Percentiles rank a stretch among this genome's conserved stretches.
These are phyloP conservation scores for Solioccasus polychromus DNA, from an alignment of 768 basidiomycete species.

Conservation along the genomic window DNA sequence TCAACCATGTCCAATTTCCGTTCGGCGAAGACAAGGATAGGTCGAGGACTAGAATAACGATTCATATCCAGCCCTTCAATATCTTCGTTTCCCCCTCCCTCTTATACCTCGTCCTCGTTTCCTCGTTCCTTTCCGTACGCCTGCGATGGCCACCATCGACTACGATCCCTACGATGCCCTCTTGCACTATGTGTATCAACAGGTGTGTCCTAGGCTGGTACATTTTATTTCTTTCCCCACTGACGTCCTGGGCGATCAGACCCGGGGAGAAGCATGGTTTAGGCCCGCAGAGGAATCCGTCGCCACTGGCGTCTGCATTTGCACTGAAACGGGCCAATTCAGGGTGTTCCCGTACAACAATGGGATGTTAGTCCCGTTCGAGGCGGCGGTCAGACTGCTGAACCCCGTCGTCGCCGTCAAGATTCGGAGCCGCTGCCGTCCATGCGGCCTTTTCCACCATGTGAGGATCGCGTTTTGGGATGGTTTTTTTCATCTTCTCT, in stretches of 20 bases:
- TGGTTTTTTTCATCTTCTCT: too few relatives aligned
- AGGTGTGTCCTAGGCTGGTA: too few relatives aligned
- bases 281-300: constrained; percentile 78
- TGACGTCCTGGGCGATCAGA: too few relatives aligned
- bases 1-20: too few relatives aligned
- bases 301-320: constrained; percentile 72
- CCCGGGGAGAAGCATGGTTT: constrained; percentile 82
- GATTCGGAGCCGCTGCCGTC: constrained; percentile 71
- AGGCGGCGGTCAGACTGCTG: constrained; percentile 66
- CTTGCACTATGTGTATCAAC: constrained; percentile 75
- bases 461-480: constrained; percentile 44
- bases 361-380: constrained; percentile 69
- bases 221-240: too few relatives aligned
- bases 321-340: constrained; percentile 64
- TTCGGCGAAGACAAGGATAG: too few relatives aligned
- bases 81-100: background rate
- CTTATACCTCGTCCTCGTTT: constrained; percentile 11
- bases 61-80: background rate
- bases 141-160: constrained; percentile 45
- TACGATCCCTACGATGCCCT: constrained; percentile 81
- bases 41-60: background rate
- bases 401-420: constrained; percentile 87
- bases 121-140: background rate
- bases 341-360: constrained; percentile 85
- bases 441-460: constrained; percentile 72